Evolutionary conservation across 164 flowering plant species (phyloP), one percentile per base, ranked within the genome.

Genomic region (Buxus sempervirens): DNA sequence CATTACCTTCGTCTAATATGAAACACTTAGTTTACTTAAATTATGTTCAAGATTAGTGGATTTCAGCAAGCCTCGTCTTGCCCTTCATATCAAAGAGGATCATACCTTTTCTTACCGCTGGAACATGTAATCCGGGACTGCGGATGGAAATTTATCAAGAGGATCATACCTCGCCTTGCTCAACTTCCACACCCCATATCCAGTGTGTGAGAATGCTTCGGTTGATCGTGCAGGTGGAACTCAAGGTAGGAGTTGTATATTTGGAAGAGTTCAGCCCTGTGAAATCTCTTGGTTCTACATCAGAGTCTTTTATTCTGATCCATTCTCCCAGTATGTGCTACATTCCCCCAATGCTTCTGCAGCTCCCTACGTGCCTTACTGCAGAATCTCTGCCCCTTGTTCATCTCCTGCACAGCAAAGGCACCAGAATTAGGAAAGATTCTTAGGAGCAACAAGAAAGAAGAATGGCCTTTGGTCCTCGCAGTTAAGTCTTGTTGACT

Each of bases 331-430:
- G 89, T 75, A 86, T 93, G 90, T 92, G 86, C 51, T 96, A 83
- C 75, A 88, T 96, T 20, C 89, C 96, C 62, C 87, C 97, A 1
- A 58, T 72, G 13, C 91, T 94, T 36, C 85, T 90, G 68, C 99
- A 96, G 81, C 98, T 93, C 23, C 98, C 99, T 18, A 89, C 88
- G 59, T 89, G 96, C 77, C 86, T 96, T 25, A 92, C 99, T 9
- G 88, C 98, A 2, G 97, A 90, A 68, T 96, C 99, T 25, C 99
- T 97, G 5, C 99, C 99, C 4, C 84, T 96, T 48, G 99, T 98
- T 62, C 99, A 96, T 78, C 97, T 96, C 65, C 82, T 96, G 28
- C 99, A 96, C 72, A 93, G 99, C 83, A 92, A 86, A 81, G 98
- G 99, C 48, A 81, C 88, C 57, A 96, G 97, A 5, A 79, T 87